Evolutionary conservation across 1,139 yeast species (phyloP).

Genomic region (Yamadazyma taylorii): DNA sequence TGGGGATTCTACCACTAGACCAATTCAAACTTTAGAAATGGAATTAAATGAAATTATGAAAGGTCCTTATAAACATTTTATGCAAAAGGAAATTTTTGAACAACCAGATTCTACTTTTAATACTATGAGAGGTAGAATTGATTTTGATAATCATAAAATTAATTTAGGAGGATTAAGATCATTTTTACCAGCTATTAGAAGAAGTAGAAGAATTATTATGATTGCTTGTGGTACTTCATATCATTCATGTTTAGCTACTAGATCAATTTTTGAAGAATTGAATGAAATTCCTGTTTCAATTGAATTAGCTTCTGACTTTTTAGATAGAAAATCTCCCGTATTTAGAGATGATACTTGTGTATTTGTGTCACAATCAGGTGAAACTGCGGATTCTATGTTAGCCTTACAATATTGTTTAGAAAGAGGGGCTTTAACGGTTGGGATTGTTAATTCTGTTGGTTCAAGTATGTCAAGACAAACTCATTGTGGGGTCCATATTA

Average conservation of each 20-base stretch:
- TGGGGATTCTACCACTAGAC: constrained; percentile 90
- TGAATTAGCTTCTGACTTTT: constrained; percentile 95
- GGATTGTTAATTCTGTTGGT: constrained; percentile 92
- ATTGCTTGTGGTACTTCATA: constrained; percentile 99
- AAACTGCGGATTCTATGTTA: constrained; percentile 97
- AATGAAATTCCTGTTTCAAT: constrained; percentile 96
- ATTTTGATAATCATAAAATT: constrained; percentile 75
- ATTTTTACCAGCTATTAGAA: constrained; percentile 83
- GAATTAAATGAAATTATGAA: constrained; percentile 98
- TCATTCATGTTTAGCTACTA: constrained; percentile 96
- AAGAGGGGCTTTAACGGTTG: constrained; percentile 96
- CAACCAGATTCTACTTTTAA: constrained; percentile 98
- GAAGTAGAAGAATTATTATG: constrained; percentile 95
- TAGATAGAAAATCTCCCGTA: constrained; percentile 93
- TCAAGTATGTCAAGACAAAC: constrained; percentile 94
- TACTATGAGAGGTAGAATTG: constrained; percentile 99
- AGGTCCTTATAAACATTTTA: constrained; percentile 93
- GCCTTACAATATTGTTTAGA: constrained; percentile 96
- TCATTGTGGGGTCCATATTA: constrained; percentile 98
- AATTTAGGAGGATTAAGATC: constrained; percentile 89
- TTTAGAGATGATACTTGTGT: constrained; percentile 98
- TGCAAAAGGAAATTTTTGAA: constrained; percentile 98
- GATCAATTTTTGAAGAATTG: constrained; percentile 94
- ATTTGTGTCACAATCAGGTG: constrained; percentile 98
- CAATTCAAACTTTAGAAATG: constrained; percentile 94